Evolutionary conservation across 2,329 filamentous ascomycete species (phyloP).

Genomic region (Diaporthe vexans): DNA sequence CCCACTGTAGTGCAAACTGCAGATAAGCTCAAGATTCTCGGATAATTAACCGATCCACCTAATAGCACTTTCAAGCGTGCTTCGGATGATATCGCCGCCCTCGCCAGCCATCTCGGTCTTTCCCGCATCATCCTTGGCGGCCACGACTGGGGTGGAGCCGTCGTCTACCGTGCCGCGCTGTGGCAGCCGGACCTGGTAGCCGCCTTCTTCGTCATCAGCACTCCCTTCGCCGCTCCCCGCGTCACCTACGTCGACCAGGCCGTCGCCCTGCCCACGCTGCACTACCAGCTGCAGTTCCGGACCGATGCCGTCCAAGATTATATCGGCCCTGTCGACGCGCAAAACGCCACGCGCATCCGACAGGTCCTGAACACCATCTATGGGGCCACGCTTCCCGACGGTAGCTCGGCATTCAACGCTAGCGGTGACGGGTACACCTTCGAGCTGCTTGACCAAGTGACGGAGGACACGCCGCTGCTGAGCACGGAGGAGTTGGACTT

Average conservation of each 20-base stretch:
- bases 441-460: conserved; percentile 70
- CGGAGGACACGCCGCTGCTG: conserved; percentile 69
- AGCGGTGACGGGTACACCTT: conserved; percentile 73
- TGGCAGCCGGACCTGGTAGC: conserved; percentile 80
- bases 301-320: conserved; percentile 73
- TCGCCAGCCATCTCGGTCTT: conserved; percentile 22
- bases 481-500: conserved; percentile 79
- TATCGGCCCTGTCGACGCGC: conserved; percentile 53
- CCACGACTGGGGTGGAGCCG: conserved; percentile 91
- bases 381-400: conserved; percentile 72
- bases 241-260: conserved; percentile 66
- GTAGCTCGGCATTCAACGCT: conserved; percentile 67
- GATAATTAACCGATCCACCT: background rate
- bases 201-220: conserved; percentile 85
- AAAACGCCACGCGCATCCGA: conserved; percentile 69
- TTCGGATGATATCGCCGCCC: conserved; percentile 78
- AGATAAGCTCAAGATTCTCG: too few species aligned
- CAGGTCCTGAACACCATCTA: conserved; percentile 81
- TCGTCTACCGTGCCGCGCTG: conserved; percentile 81
- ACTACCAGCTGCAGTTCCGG: conserved; percentile 87
- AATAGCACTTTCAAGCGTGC: conserved; percentile 72
- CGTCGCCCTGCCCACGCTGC: conserved; percentile 74
- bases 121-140: conserved; percentile 82
- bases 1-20: background rate
- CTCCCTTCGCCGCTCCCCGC: conserved; percentile 75